Evolutionary conservation across 176 grass and related monocot genomes (phyloP).

Genomic region (Puccinellia tenuiflora): DNA sequence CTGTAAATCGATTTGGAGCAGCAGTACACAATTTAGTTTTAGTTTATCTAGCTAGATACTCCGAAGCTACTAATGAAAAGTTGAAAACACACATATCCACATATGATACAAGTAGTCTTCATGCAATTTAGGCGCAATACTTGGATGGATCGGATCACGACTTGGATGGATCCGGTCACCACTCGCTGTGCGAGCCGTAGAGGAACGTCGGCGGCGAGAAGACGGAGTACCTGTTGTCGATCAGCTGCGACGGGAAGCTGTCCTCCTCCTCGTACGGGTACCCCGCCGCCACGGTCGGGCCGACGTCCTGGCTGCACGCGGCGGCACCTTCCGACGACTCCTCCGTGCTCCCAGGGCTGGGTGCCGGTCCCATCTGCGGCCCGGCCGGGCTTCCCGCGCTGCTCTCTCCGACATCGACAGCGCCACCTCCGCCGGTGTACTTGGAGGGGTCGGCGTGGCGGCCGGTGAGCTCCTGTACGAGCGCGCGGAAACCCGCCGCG

Average conservation of each 20-base stretch:
- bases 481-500: slow-evolving; percentile 51
- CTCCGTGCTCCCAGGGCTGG: slow-evolving; percentile 30
- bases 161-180: background rate
- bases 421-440: slow-evolving; percentile 2
- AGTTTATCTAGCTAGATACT: background rate
- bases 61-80: background rate
- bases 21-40: slow-evolving; percentile 1
- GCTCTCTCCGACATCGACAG: background rate
- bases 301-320: background rate
- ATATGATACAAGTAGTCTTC: slow-evolving; percentile 33
- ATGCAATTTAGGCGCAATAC: slow-evolving; percentile 1
- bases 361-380: background rate
- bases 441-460: slow-evolving; percentile 54
- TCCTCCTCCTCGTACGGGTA: slow-evolving; percentile 25
- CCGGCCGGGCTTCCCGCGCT: background rate
- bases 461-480: slow-evolving; percentile 86
- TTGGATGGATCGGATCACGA: background rate
- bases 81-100: background rate
- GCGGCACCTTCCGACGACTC: slow-evolving; percentile 13
- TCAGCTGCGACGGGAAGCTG: slow-evolving; percentile 44
- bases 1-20: slow-evolving; percentile 1
- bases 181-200: slow-evolving; percentile 14
- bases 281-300: background rate
- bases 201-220: slow-evolving; percentile 74
- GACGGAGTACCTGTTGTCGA: slow-evolving; percentile 55